phyloP scores from a whole-genome alignment of 176 grass and related monocot species.

The Oryza brachyantha region DNA sequence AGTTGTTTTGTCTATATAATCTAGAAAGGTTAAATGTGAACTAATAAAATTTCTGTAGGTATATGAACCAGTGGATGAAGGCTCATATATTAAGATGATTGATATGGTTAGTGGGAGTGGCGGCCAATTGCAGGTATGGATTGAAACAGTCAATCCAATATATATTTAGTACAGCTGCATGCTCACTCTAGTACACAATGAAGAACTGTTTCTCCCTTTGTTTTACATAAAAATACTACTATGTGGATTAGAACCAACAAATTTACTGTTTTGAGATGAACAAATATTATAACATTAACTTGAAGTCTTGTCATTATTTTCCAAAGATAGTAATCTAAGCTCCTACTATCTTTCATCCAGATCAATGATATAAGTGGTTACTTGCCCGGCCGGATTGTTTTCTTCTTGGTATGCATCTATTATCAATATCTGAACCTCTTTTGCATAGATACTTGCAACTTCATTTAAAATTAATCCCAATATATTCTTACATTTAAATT shows the following conservation, averaged over 20 bases:
- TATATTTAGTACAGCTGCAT: constrained; percentile 10
- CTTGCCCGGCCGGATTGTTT: constrained; percentile 92
- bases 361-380: constrained; percentile 97
- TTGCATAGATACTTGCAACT: neutral
- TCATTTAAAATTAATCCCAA: neutral
- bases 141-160: neutral
- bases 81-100: constrained; percentile 98
- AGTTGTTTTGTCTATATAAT: constrained; percentile 11
- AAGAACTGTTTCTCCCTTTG: neutral
- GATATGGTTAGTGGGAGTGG: constrained; percentile 88
- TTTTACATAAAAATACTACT: constrained; percentile 18
- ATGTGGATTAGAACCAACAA: constrained; percentile 14
- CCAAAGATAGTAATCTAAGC: constrained; percentile 23
- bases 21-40: constrained; percentile 24
- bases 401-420: constrained; percentile 79
- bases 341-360: constrained; percentile 43
- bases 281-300: neutral
- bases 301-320: constrained; percentile 7
- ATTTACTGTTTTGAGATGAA: constrained; percentile 8
- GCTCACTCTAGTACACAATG: neutral
- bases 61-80: constrained; percentile 91
- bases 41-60: constrained; percentile 44
- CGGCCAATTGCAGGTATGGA: constrained; percentile 81
- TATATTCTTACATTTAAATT: neutral
- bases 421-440: constrained; percentile 18